Percentiles rank a stretch among this genome's conserved stretches.
phyloP scores from a whole-genome alignment of 139 green algal species.

The Yamagishiella unicocca region DNA sequence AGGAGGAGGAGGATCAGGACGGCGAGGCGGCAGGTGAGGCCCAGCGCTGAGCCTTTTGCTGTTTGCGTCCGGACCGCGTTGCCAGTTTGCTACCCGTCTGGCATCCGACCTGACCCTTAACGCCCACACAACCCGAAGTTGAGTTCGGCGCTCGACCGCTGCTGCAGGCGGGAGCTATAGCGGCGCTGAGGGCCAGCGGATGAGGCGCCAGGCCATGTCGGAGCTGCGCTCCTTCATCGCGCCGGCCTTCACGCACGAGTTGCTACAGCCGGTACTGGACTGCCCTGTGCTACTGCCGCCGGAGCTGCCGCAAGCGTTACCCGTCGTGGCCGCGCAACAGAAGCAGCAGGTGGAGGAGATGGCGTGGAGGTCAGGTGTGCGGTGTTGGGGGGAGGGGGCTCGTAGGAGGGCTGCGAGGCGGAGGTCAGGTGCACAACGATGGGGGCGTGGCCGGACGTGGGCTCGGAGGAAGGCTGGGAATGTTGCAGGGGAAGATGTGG shows the following conservation, averaged over 20 bases:
- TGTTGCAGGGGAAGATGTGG: too few species aligned
- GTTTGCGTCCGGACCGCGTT: too few species aligned
- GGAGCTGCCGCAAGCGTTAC: constrained; percentile 43
- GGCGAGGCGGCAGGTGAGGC: neutral
- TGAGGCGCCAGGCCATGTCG: constrained; percentile 53
- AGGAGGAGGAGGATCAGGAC: constrained; percentile 33
- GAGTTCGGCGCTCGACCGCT: too few species aligned
- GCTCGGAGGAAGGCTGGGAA: too few species aligned
- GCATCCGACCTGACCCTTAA: too few species aligned
- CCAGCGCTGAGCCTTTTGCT: too few species aligned
- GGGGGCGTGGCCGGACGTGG: too few species aligned
- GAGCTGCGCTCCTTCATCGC: constrained; percentile 68
- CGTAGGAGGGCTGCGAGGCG: too few species aligned
- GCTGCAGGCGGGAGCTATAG: constrained; percentile 48
- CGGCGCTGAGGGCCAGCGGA: constrained; percentile 54
- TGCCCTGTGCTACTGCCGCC: constrained; percentile 39
- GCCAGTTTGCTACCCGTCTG: too few species aligned
- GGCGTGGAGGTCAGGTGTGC: constrained; percentile 20
- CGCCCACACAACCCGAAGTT: too few species aligned
- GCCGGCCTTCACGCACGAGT: constrained; percentile 46
- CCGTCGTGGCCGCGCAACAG: constrained; percentile 22
- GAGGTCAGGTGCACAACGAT: too few species aligned
- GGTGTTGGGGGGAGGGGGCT: neutral
- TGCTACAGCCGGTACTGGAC: constrained; percentile 64
- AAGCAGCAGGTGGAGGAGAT: neutral